Conservation (phyloP, 2,329 filamentous ascomycete species). For the Alternaria atra region DNA sequence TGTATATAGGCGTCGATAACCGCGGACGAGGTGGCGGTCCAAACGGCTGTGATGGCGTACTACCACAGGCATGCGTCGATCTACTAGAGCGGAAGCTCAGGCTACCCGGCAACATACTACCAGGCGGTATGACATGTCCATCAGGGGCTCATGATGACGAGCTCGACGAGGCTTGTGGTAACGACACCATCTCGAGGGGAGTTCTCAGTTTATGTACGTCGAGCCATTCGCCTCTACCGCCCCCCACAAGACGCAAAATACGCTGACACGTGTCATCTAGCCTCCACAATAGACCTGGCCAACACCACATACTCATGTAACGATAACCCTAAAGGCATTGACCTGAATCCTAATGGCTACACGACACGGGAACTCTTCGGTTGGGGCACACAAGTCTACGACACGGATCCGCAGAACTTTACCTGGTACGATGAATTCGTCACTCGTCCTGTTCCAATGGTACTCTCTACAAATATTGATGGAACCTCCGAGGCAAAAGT, state of each 20-base stretch:
- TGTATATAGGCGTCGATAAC: not conserved
- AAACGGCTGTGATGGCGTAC: not conserved
- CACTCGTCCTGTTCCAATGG: not conserved
- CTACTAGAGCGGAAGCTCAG: not conserved
- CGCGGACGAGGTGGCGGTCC: not conserved
- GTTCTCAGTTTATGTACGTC: not conserved
- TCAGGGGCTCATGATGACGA: not conserved
- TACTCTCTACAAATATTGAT: not conserved
- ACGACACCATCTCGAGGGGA: not conserved
- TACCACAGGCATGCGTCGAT: not conserved
- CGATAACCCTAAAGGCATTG: not conserved
- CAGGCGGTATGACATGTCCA: too few relatives aligned
- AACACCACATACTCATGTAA: not conserved
- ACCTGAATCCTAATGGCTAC: not conserved
- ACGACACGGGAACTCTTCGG: not conserved
- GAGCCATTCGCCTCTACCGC: not conserved
- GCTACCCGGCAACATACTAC: not conserved
- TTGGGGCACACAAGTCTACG: not conserved
- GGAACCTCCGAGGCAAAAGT: not conserved
- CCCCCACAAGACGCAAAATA: not conserved
- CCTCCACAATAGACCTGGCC: not conserved
- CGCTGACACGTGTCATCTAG: not conserved
- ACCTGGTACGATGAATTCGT: not conserved
- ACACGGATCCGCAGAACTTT: not conserved
- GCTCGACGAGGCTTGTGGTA: not conserved